Evolutionary conservation across 2,329 filamentous ascomycete species (phyloP).

Genomic region (Westerdykella ornata): DNA sequence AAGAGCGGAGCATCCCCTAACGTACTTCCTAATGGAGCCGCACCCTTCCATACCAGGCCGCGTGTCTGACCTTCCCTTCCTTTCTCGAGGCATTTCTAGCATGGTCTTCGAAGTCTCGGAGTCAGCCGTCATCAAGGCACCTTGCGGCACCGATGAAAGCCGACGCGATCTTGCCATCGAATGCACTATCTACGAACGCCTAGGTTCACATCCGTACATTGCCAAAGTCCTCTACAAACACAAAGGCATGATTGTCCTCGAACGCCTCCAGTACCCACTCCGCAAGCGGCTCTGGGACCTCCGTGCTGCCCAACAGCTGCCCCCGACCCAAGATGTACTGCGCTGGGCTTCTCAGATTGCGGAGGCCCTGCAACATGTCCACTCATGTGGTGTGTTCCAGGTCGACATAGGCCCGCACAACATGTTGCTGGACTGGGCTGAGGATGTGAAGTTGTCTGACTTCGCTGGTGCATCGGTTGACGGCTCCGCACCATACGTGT

Average conservation of each 20-base stretch:
- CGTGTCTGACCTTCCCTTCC: conserved; percentile 1
- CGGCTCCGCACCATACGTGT: conserved; percentile 5
- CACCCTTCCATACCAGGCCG: conserved; percentile 1
- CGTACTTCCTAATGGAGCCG: conserved; percentile 2
- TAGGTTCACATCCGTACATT: conserved; percentile 5
- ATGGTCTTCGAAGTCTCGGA: conserved; percentile 4
- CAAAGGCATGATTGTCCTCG: conserved; percentile 3
- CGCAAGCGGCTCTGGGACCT: conserved; percentile 5
- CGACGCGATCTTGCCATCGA: conserved; percentile 2
- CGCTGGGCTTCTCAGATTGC: conserved; percentile 12
- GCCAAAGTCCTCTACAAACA: conserved; percentile 2
- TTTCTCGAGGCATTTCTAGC: conserved; percentile 3
- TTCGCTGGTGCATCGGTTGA: conserved; percentile 17
- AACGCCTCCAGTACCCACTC: conserved; percentile 5
- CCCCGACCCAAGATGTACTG: conserved; percentile 1
- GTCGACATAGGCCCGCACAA: conserved; percentile 14
- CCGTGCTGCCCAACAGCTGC: conserved; percentile 1
- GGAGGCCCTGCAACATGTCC: conserved; percentile 9
- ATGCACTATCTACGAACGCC: conserved; percentile 4
- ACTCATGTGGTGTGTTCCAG: conserved; percentile 10
- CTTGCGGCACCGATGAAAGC: conserved; percentile 1
- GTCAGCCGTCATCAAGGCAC: conserved; percentile 2
- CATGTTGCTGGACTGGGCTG: conserved; percentile 10
- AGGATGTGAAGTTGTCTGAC: conserved; percentile 12
- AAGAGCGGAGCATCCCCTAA: too few relatives aligned